Base-by-base conservation (phyloP, 306 rosid species). In the Quercus mongolica region DNA sequence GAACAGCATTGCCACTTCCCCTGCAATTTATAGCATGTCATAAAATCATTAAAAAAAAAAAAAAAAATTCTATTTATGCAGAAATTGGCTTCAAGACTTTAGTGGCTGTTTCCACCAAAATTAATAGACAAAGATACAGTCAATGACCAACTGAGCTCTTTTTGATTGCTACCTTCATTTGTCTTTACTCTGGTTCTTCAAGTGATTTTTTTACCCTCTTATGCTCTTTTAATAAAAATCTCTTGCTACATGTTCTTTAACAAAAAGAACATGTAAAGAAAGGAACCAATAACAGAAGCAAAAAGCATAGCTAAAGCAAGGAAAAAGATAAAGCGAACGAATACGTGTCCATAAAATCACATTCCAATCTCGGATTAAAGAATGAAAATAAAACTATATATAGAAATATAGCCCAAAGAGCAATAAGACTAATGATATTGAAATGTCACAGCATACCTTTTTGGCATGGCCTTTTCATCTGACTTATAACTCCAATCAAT, bases 391-490 rank as follows among this genome's bases (percentile, higher is more conserved):
- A 44, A 67, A 33, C 21, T 70, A 20, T 38, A 54, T 65, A 65
- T 2, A 55, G 46, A 14, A 75, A 87, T 30, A 54, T 58, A 56
- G 15, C 33, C 62, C 81, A 69, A 84, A 63, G 74, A 57, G 23
- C 38, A 51, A 62, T 55, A 76, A 65, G 80, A 77, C 74, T 71
- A 6, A 68, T 9, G 25, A 76, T 71, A 72, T 25, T 21, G 38
- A 63, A 78, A 79, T 13, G 15, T 20, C 58, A 78, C 79, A 31
- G 78, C 88, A 77, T 86, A 96, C 99, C 78, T 96, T 88, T 91
- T 96, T 20, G 99, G 97, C 84, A 90, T 71, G 79, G 97, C 99
- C 83, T 96, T 96, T 74, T 96, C 99, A 75, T 96, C 99, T 81
- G 98, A 93, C 87, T 91, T 96, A 77, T 93, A 96, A 65, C 86